Evolutionary conservation across 345 rosid species (phyloP), one percentile per base, ranked within the genome.

Genomic region (Brassica cretica): DNA sequence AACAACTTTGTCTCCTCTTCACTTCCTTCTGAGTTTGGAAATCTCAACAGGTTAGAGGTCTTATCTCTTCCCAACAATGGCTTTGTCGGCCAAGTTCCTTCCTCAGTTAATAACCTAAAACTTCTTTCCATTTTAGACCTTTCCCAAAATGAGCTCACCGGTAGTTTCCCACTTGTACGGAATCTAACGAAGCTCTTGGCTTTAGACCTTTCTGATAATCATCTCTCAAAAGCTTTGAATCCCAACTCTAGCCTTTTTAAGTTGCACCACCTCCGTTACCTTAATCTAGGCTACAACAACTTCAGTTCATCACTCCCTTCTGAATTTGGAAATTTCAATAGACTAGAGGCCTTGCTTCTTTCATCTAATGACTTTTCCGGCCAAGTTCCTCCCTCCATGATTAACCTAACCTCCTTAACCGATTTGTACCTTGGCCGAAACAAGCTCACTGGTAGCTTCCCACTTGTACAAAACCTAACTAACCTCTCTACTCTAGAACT

Each of bases 331-430:
- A 68, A 69, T 3, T 62, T 76, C 14, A 0, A 76, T 2, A 61
- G 0, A 19, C 8, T 76, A 69, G 19, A 69, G 18, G 0, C 0
- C 29, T 8, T 61, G 0, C 14, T 1, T 61, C 64, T 76, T 69
- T 3, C 18, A 10, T 61, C 53, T 19, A 76, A n/a, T 61, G 37
- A 19, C 1, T 68, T 68, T 0, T 5, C 4, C 1, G 65, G 64
- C 6, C 74, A 63, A 21, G 75, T 76, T 49, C 80, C 80, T 49
- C 0, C 6, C 37, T 33, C 80, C 74, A 2, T 70, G 10, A 63
- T 69, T 33, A 76, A 76, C 70, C 29, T 76, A 6, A 70, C 75
- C 2, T 0, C 0, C 1, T 51, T 76, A 19, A 61, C 27, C 1
- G 0, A 7, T 0, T 61, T 76, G 18, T 0, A 0, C 24, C 44